Evolutionary conservation across 2,329 filamentous ascomycete genomes (phyloP).

Genomic region (Apiospora kogelbergensis): DNA sequence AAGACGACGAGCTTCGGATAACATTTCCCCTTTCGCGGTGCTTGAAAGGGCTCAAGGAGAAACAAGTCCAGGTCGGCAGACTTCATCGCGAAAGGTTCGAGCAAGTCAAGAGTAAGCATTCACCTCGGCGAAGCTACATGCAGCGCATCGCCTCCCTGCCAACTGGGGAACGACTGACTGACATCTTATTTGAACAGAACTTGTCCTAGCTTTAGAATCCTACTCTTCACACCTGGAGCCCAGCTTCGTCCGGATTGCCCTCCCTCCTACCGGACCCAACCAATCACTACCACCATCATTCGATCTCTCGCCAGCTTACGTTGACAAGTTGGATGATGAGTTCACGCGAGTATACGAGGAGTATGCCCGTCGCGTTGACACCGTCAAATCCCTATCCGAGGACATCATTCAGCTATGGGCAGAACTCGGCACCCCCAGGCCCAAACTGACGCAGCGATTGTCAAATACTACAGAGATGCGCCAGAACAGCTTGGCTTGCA

Average conservation of each 20-base stretch:
- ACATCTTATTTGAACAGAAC: slow-evolving; percentile 58
- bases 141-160: not conserved
- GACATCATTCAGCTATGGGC: slow-evolving; percentile 94
- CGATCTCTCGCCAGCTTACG: slow-evolving; percentile 88
- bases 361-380: slow-evolving; percentile 79
- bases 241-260: slow-evolving; percentile 78
- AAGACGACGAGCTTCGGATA: slow-evolving; percentile 68
- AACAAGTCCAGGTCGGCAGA: slow-evolving; percentile 76
- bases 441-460: slow-evolving; percentile 83
- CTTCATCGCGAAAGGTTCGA: slow-evolving; percentile 90
- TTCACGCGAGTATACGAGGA: slow-evolving; percentile 96
- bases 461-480: slow-evolving; percentile 85
- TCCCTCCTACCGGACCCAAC: slow-evolving; percentile 79
- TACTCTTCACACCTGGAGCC: slow-evolving; percentile 95
- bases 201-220: slow-evolving; percentile 89
- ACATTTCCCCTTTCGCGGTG: slow-evolving; percentile 83
- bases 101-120: slow-evolving; percentile 81
- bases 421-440: slow-evolving; percentile 93
- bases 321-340: slow-evolving; percentile 82
- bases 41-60: slow-evolving; percentile 79
- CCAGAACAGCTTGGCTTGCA: slow-evolving; percentile 94
- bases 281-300: slow-evolving; percentile 79
- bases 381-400: slow-evolving; percentile 73
- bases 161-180: slow-evolving; percentile 13
- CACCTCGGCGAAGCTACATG: not conserved